These are phyloP conservation scores for Omphalea diandra DNA, from an alignment of 441 rosid species.

Conservation along the genomic window DNA sequence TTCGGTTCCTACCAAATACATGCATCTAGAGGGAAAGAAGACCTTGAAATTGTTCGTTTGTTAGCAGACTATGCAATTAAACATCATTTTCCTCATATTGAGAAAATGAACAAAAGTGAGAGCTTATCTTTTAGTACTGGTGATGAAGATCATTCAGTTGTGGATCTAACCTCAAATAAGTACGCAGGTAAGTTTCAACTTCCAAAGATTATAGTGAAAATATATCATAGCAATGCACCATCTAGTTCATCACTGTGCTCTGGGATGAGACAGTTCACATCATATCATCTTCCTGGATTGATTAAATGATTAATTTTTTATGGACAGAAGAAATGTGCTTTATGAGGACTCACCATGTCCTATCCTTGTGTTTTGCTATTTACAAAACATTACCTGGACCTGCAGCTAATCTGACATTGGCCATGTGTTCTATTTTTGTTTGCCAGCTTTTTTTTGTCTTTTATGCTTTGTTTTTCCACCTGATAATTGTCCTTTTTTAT, in stretches of 20 bases:
- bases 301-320: not conserved
- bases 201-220: not conserved
- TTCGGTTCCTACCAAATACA: constrained; percentile 94
- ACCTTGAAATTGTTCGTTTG: constrained; percentile 63
- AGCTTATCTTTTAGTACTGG: constrained; percentile 85
- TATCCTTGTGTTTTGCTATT: not conserved
- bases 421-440: not conserved
- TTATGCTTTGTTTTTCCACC: not conserved
- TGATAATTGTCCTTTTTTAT: not conserved
- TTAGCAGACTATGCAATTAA: constrained; percentile 91
- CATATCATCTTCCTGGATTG: not conserved
- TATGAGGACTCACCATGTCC: not conserved
- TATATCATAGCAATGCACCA: not conserved
- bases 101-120: constrained; percentile 77
- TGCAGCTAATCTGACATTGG: not conserved
- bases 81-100: constrained; percentile 86
- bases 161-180: constrained; percentile 91
- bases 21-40: constrained; percentile 89
- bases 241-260: not conserved
- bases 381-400: not conserved
- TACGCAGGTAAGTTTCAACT: constrained; percentile 70
- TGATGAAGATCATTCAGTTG: constrained; percentile 67
- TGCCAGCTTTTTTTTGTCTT: not conserved
- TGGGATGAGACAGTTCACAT: not conserved
- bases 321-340: not conserved